phyloP scores from a whole-genome alignment of 2,329 filamentous ascomycete genomes.

The Monilinia polystroma region DNA sequence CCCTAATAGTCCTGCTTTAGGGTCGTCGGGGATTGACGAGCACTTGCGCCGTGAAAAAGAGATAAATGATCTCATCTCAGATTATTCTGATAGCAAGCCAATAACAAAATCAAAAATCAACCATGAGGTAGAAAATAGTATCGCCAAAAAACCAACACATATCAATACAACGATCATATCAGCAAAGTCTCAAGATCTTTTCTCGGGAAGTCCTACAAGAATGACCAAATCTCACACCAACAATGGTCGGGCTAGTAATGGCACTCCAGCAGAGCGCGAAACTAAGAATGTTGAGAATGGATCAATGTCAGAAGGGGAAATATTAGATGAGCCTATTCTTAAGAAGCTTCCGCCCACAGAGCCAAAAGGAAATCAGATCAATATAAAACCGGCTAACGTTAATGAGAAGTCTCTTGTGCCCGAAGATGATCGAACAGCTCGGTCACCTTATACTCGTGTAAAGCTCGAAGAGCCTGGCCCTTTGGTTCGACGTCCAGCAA shows the following conservation, averaged over 20 bases:
- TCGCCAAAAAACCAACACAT: background rate
- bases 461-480: conserved; percentile 23
- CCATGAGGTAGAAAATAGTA: conserved; percentile 22
- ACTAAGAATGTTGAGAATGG: conserved; percentile 31
- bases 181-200: conserved; percentile 31
- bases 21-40: conserved; percentile 3
- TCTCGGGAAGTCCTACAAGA: conserved; percentile 32
- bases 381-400: conserved; percentile 25
- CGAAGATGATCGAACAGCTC: conserved; percentile 25
- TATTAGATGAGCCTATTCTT: conserved; percentile 36
- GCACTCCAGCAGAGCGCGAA: conserved; percentile 22
- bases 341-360: conserved; percentile 28
- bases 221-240: conserved; percentile 26
- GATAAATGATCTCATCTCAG: conserved; percentile 36
- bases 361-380: conserved; percentile 28
- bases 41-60: conserved; percentile 32
- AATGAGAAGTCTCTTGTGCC: conserved; percentile 28
- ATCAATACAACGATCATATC: conserved; percentile 17
- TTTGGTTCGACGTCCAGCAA: conserved; percentile 26
- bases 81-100: conserved; percentile 33
- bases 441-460: conserved; percentile 25
- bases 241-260: conserved; percentile 24
- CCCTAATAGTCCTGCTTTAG: conserved; percentile 25
- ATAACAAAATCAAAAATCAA: conserved; percentile 27
- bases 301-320: conserved; percentile 38